These are phyloP conservation scores for Pseudogymnoascus sp. DNA, from an alignment of 2,329 filamentous ascomycete species.

Conservation along the genomic window DNA sequence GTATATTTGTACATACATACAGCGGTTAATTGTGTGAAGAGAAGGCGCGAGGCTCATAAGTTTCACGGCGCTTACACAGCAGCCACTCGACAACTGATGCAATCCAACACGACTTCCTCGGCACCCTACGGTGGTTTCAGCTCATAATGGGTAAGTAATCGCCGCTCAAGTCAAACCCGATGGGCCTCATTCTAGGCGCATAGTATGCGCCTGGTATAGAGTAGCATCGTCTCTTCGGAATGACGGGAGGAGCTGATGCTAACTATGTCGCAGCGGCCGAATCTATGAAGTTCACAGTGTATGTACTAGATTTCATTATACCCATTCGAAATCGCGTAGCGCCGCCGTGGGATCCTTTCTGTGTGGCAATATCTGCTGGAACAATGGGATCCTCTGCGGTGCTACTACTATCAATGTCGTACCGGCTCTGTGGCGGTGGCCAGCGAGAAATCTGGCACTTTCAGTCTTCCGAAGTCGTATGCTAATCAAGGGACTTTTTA, in stretches of 20 bases:
- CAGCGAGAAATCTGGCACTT: background rate
- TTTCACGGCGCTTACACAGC: background rate
- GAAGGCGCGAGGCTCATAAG: background rate
- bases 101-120: background rate
- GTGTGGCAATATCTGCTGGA: background rate
- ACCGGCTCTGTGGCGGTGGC: background rate
- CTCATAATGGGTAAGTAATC: constrained; percentile 7
- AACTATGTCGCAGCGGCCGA: background rate
- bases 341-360: background rate
- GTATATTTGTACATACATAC: background rate
- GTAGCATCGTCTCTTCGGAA: background rate
- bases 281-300: constrained; percentile 23
- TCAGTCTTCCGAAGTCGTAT: background rate
- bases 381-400: background rate
- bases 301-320: constrained; percentile 40
- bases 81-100: background rate
- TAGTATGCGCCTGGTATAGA: background rate
- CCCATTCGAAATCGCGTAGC: background rate
- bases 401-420: background rate
- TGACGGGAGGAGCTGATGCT: background rate
- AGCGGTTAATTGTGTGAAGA: background rate
- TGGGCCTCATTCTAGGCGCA: background rate
- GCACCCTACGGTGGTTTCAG: background rate
- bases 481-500: background rate
- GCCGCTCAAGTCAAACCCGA: background rate